Base-by-base conservation (phyloP, 176 grass and related monocot genomes). In the Rhynchospora breviuscula region DNA sequence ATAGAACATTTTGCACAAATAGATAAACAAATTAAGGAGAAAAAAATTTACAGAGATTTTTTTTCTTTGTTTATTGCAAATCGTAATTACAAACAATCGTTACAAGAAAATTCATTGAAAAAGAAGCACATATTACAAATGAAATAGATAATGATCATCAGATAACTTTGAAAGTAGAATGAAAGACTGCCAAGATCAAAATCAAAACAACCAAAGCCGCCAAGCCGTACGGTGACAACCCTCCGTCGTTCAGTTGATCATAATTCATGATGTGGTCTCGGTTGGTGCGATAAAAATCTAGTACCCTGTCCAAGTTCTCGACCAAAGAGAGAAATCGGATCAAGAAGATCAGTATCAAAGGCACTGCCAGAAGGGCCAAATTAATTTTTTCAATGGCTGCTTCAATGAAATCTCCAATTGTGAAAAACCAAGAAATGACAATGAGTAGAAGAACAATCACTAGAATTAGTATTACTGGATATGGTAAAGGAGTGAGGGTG, bases 311-410 rank as follows among this genome's bases (percentile, higher is more conserved):
- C 84, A 95, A 84, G 64, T 62, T 78, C 0, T 98, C 96, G 56
- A 98, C 79, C 35, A 91, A 98, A 60, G 96, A 98, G 53, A 95
- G 62, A 89, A 89, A 93, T 17, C 85, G 79, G 83, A 98, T 98
- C 85, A 95, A 63, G 66, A 98, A 85, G n/a, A 98, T 84, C 79
- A 97, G 91, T 8, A 87, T 58, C 84, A 98, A 49, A 59, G 94
- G 94, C 54, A 94, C 63, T 40, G 0, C 73, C 48, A 98, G 89
- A 65, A 95, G 86, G 65, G 26, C 65, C 89, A 89, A 91, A 87
- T 86, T 95, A 51, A 95, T 63, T 79, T 89, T 66, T 91, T 90
- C 88, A 87, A 86, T 15, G 2, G 89, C 87, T 19, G 84, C 86
- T 87, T 95, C 89, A 6, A 95, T 83, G 91, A 98, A 93, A 33